Conservation (phyloP, 176 grass and related monocot genomes). For the Ensete ventricosum region DNA sequence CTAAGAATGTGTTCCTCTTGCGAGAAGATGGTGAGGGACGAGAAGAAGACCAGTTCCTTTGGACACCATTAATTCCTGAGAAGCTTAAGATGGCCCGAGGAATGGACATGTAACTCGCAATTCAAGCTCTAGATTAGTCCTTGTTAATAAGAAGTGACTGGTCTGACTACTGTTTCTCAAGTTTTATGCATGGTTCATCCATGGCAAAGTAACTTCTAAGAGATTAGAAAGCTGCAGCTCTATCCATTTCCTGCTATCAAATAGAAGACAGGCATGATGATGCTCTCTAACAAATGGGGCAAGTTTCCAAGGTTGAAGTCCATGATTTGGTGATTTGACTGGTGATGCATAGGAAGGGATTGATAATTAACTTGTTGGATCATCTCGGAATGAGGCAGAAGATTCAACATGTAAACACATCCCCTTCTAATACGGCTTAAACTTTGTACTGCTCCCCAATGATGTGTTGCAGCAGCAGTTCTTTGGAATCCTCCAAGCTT, state of each 20-base stretch:
- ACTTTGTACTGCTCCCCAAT: neutral
- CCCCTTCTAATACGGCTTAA: neutral
- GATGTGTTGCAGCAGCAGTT: neutral
- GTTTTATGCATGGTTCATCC: no score
- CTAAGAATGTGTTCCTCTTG: neutral
- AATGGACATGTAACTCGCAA: neutral
- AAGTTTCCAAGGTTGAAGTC: no score
- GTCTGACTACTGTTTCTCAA: no score
- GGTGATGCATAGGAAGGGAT: no score
- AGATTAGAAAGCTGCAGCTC: no score
- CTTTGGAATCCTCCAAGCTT: neutral
- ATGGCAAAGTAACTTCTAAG: no score
- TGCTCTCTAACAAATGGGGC: no score
- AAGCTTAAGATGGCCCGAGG: neutral
- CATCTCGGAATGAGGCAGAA: neutral
- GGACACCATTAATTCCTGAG: neutral
- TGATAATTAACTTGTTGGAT: neutral
- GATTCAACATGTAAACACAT: neutral
- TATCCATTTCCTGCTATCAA: no score
- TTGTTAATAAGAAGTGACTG: no score
- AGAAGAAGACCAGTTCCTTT: neutral
- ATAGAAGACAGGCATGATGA: no score
- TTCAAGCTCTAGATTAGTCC: neutral
- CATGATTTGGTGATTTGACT: neutral
- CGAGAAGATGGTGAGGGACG: neutral